A percentile compares a stretch with the other conserved stretches of the same genome.
Conservation (phyloP, 108 stramenopile species). For the Thalassiosira profunda region DNA sequence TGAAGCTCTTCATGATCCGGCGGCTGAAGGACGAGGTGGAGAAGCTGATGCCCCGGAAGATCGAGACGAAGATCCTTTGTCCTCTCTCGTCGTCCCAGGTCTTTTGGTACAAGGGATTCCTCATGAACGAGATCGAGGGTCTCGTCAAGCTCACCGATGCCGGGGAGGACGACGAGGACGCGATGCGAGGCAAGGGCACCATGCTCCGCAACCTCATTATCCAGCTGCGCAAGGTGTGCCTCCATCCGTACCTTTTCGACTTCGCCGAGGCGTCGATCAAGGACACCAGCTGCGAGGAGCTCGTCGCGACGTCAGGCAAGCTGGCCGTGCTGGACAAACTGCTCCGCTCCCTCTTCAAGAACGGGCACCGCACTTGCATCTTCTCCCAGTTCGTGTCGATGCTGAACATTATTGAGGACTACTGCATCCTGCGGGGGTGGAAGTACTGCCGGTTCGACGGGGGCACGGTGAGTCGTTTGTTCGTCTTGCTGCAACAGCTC, state of each 20-base stretch:
- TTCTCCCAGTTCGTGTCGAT: constrained; percentile 99
- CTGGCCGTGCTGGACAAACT: constrained; percentile 93
- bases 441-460: constrained; percentile 99
- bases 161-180: constrained; percentile 42
- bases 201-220: constrained; percentile 96
- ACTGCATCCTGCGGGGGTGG: constrained; percentile 83
- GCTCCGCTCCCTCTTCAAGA: constrained; percentile 81
- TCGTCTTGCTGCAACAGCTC: no score
- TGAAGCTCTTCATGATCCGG: constrained; percentile 98
- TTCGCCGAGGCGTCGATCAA: constrained; percentile 93
- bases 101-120: constrained; percentile 92
- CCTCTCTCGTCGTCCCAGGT: constrained; percentile 94
- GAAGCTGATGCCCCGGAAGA: constrained; percentile 90
- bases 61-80: constrained; percentile 94
- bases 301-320: constrained; percentile 91
- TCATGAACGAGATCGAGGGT: constrained; percentile 88
- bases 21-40: constrained; percentile 95
- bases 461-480: constrained; percentile 91
- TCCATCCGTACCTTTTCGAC: constrained; percentile 99
- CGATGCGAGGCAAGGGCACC: constrained; percentile 35
- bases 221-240: constrained; percentile 99
- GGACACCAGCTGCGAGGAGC: constrained; percentile 90
- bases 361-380: constrained; percentile 92
- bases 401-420: constrained; percentile 96
- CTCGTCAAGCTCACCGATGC: constrained; percentile 73